Base-by-base conservation (phyloP, 768 basidiomycete species). In the Daedaleopsis sinensis region DNA sequence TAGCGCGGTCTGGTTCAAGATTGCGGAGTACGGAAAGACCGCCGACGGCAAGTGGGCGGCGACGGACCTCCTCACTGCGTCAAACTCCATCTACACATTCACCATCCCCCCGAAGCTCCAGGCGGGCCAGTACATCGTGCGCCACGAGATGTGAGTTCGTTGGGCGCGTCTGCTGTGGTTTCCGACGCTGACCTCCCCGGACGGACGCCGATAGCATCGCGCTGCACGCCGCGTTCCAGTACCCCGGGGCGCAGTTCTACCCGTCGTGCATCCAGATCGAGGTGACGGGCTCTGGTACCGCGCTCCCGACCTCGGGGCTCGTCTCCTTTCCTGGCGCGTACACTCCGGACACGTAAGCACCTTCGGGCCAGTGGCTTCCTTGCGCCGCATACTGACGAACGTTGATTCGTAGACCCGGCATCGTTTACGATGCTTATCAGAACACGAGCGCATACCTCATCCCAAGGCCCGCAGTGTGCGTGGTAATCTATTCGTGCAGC, bases 1-100 rank as follows among this genome's bases (percentile, higher is more conserved):
- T 46, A 81, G 79, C 24, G 77, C 78, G 15, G 80, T 82, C 5
- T 82, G 82, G 82, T 82, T 82, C 78, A 82, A 83, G 66, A 76
- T 82, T 16, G 74, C 74, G n/a, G 68, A 83, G 58, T 48, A 71
- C 27, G 82, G 82, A 18, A 81, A 80, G 67, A 75, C 72, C 11
- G 61, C 76, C 1, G 75, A 75, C 53, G 81, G 80, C 9, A 73
- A 74, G 49, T 81, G 80, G 82, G 80, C 80, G 1, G 73, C 79
- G 18, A 77, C 78, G 0, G 76, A 78, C 55, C 52, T 79, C 19
- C 72, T 82, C 24, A 69, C 69, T 8, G 76, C 74, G 1, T 63
- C 72, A n/a, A 72, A 80, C 61, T 75, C 76, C 57, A 71, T 80
- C 55, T 82, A 79, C 61, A 77, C 76, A 1, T 79, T 83, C 70